Evolutionary conservation across 1,284 basidiomycete species (phyloP).

Genomic region (Sanghuangporus sanghuang): DNA sequence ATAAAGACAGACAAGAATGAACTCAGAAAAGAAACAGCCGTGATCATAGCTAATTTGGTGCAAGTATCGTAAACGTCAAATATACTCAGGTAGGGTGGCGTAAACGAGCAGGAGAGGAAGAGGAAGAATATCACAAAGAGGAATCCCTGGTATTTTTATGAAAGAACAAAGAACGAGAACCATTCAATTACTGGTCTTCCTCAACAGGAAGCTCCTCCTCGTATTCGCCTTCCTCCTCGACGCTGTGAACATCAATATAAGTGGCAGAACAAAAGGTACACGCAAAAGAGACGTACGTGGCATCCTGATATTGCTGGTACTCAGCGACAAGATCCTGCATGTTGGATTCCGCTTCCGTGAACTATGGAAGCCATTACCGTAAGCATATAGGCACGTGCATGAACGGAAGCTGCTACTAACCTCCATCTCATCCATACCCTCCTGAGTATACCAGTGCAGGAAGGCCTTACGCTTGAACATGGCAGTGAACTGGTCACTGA

Average conservation of each 20-base stretch:
- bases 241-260: conserved; percentile 33
- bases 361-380: conserved; percentile 37
- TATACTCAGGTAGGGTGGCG: neutral
- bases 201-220: conserved; percentile 14
- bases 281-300: conserved; percentile 54
- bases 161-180: neutral
- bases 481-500: conserved; percentile 94
- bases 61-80: conserved; percentile 14
- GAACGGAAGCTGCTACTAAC: conserved; percentile 31
- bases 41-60: neutral
- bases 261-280: neutral
- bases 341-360: conserved; percentile 95
- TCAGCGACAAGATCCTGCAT: conserved; percentile 93
- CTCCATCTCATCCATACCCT: conserved; percentile 99
- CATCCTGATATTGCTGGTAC: conserved; percentile 97
- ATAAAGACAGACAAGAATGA: neutral
- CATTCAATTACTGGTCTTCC: conserved; percentile 10
- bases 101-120: neutral
- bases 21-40: neutral
- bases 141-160: conserved; percentile 3
- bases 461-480: conserved; percentile 99
- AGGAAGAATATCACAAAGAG: neutral
- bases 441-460: conserved; percentile 98
- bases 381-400: neutral
- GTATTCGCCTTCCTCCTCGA: conserved; percentile 79